Evolutionary conservation across 306 rosid species (phyloP).

Genomic region (Alnus rubra): DNA sequence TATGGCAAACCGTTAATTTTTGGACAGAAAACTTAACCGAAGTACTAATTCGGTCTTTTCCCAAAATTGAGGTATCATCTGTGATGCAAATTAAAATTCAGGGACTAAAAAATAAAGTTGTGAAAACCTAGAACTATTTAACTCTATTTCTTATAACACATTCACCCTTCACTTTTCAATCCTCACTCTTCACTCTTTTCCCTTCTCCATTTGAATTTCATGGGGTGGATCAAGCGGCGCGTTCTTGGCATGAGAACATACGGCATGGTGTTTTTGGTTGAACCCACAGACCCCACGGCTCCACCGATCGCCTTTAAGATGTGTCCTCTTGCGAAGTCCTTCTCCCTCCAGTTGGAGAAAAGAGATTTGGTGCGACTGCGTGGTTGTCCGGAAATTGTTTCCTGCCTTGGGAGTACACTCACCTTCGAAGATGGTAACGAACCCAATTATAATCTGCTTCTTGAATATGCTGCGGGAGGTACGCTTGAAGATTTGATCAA

Average conservation of each 20-base stretch:
- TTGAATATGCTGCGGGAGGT: constrained; percentile 15
- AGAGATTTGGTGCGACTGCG: not conserved
- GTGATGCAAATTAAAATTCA: too few relatives aligned
- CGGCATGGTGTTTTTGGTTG: not conserved
- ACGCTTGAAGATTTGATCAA: not conserved
- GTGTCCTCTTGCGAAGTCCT: not conserved
- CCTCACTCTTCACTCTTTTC: too few relatives aligned
- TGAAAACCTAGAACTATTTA: too few relatives aligned
- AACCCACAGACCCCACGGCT: not conserved
- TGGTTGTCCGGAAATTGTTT: not conserved
- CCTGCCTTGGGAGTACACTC: not conserved
- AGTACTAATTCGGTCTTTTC: too few relatives aligned
- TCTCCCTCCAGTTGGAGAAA: not conserved
- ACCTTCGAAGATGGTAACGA: not conserved
- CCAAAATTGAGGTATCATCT: too few relatives aligned
- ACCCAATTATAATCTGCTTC: not conserved
- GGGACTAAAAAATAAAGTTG: too few relatives aligned
- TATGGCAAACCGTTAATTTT: too few relatives aligned
- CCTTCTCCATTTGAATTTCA: constrained; percentile 23
- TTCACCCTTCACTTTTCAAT: too few relatives aligned
- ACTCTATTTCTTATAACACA: too few relatives aligned
- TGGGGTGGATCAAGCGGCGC: not conserved
- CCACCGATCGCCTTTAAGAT: not conserved
- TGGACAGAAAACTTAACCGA: too few relatives aligned
- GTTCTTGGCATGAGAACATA: not conserved